phyloP scores from a whole-genome alignment of 2,329 filamentous ascomycete species.

The Tolypocladium paradoxum region DNA sequence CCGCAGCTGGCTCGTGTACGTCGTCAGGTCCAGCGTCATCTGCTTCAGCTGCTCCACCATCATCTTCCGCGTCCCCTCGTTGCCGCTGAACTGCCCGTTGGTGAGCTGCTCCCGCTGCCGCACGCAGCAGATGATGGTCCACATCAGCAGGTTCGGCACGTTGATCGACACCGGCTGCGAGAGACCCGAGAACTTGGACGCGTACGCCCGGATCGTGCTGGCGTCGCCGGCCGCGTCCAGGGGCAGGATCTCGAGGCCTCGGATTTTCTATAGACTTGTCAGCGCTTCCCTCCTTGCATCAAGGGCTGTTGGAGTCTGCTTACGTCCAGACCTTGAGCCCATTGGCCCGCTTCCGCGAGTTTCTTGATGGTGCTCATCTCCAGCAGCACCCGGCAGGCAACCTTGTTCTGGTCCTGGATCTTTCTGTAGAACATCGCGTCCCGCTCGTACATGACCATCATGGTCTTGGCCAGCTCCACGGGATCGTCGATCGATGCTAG shows the following conservation, averaged over 20 bases:
- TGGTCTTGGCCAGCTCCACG: conserved; percentile 46
- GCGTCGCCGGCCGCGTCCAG: conserved; percentile 66
- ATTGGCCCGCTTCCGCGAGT: conserved; percentile 41
- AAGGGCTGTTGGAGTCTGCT: conserved; percentile 18
- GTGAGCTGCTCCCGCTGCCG: conserved; percentile 63
- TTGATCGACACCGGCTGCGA: conserved; percentile 77
- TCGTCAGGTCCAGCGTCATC: conserved; percentile 81
- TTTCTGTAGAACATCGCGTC: conserved; percentile 50
- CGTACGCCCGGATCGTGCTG: conserved; percentile 65
- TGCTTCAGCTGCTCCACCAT: conserved; percentile 64
- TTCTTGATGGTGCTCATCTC: conserved; percentile 52
- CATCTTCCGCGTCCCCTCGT: conserved; percentile 50
- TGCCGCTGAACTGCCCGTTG: conserved; percentile 62
- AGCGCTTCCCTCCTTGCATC: conserved; percentile 1
- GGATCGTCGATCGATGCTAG: conserved; percentile 50
- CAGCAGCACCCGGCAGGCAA: conserved; percentile 44
- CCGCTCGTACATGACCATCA: conserved; percentile 53
- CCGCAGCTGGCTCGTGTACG: conserved; percentile 84
- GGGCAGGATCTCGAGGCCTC: conserved; percentile 66
- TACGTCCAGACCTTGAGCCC: conserved; percentile 49
- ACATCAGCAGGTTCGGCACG: conserved; percentile 83
- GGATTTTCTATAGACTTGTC: conserved; percentile 50
- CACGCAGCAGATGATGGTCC: conserved; percentile 82
- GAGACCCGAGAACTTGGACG: conserved; percentile 69
- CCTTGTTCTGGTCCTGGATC: conserved; percentile 45